A percentile compares a stretch with the other conserved stretches of the same genome.
Conservation (phyloP, 768 basidiomycete species). For the Sporobolomyces roseus region DNA sequence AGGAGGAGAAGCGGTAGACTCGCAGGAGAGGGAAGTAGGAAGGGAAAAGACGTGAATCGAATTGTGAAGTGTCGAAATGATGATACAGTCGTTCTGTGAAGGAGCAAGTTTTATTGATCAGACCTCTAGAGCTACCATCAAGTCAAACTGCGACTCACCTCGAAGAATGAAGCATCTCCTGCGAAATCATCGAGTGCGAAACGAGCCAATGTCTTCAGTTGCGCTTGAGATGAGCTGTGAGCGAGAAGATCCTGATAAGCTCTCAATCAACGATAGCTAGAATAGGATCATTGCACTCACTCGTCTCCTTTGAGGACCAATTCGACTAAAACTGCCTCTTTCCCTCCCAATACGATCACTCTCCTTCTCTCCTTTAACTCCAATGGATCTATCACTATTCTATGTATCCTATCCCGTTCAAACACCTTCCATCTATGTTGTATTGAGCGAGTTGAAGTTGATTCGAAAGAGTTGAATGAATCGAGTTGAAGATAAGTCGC, state of each 20-base stretch:
- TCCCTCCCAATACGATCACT: conserved; percentile 16
- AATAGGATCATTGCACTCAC: neutral
- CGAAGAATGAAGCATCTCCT: conserved; percentile 21
- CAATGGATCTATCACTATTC: neutral
- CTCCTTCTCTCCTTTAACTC: neutral
- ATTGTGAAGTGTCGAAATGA: conserved; percentile 30
- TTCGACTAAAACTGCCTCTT: conserved; percentile 15
- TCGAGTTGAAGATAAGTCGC: neutral
- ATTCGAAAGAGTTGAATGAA: conserved; percentile 6
- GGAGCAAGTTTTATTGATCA: too few species aligned
- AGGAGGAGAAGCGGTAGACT: neutral
- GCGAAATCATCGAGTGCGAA: conserved; percentile 22
- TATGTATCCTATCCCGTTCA: conserved; percentile 23
- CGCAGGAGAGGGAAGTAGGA: too few species aligned
- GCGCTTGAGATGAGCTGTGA: neutral
- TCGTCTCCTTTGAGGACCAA: neutral
- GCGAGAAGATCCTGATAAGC: too few species aligned
- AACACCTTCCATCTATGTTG: conserved; percentile 9
- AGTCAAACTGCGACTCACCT: neutral
- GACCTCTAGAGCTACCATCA: too few species aligned
- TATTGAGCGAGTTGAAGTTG: too few species aligned
- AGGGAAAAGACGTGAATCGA: conserved; percentile 8
- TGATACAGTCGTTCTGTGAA: conserved; percentile 4
- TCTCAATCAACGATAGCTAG: too few species aligned
- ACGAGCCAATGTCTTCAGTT: neutral